Conservation (phyloP, 2,329 filamentous ascomycete genomes). For the Thermoascus crustaceus region DNA sequence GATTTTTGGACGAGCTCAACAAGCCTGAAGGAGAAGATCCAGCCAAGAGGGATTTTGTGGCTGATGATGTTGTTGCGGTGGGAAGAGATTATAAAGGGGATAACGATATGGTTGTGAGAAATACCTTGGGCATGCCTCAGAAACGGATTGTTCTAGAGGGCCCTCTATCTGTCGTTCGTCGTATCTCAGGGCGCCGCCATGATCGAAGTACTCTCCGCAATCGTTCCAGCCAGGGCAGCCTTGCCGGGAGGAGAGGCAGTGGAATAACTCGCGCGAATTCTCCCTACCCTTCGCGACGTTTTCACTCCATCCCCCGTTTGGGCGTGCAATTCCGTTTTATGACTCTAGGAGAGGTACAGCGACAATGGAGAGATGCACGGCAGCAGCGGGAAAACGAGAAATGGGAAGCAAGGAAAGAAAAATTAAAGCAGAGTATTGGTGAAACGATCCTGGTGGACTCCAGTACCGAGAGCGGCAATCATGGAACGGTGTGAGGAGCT, state of each 20-base stretch:
- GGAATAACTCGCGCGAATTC: conserved; percentile 23
- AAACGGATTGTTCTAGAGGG: conserved; percentile 37
- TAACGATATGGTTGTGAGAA: conserved; percentile 43
- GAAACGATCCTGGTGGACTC: conserved; percentile 31
- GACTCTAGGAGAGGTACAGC: conserved; percentile 42
- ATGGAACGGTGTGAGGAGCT: neutral
- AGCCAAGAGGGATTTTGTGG: no score
- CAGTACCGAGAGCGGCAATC: conserved; percentile 15
- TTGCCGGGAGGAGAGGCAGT: conserved; percentile 20
- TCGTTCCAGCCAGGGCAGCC: conserved; percentile 23
- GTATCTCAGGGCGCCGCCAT: conserved; percentile 22
- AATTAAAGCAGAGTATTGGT: conserved; percentile 48
- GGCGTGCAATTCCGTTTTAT: conserved; percentile 45
- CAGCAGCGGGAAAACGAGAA: conserved; percentile 37
- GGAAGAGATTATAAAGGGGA: conserved; percentile 14
- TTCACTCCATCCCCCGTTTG: conserved; percentile 31
- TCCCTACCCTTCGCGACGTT: conserved; percentile 20
- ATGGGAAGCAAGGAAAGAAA: conserved; percentile 45
- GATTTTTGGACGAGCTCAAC: conserved; percentile 54
- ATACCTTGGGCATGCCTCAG: conserved; percentile 49
- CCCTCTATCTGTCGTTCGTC: conserved; percentile 27
- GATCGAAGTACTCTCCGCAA: conserved; percentile 10
- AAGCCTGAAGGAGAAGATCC: conserved; percentile 34
- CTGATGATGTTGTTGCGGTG: no score
- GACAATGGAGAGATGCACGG: conserved; percentile 37